Conservation (phyloP, 164 flowering plant genomes). For the Paratinospora sagittata region DNA sequence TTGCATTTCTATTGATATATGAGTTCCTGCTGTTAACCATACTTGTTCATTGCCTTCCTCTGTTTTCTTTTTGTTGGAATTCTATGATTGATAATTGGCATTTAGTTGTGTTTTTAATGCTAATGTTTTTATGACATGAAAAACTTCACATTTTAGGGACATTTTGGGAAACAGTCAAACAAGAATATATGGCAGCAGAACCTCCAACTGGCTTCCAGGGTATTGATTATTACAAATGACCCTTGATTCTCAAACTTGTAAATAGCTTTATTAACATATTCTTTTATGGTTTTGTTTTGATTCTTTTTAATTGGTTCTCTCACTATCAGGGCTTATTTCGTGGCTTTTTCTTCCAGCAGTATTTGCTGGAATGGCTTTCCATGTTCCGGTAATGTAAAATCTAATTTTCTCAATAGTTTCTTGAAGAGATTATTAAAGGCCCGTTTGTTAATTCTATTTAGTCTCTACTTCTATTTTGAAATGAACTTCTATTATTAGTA, state of each 20-base stretch:
- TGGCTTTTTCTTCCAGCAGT: slow-evolving; percentile 87
- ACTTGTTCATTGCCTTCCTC: neutral
- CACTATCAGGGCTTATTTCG: slow-evolving; percentile 60
- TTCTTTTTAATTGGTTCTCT: slow-evolving; percentile 6
- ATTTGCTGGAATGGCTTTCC: slow-evolving; percentile 54
- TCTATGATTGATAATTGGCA: neutral
- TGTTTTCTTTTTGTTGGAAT: neutral
- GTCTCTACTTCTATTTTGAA: no score
- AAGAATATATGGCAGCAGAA: slow-evolving; percentile 58
- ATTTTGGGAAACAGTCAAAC: slow-evolving; percentile 64
- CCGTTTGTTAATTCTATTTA: no score
- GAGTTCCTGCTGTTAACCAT: neutral
- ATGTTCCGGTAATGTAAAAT: slow-evolving; percentile 53
- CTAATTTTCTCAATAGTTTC: neutral
- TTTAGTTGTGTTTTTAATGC: neutral
- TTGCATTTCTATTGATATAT: neutral
- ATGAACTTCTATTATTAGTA: no score
- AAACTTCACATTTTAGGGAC: slow-evolving; percentile 34
- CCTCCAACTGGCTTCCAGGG: slow-evolving; percentile 95
- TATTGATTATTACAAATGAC: slow-evolving; percentile 12
- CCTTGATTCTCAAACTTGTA: neutral
- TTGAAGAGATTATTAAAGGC: neutral
- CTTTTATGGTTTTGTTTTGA: neutral
- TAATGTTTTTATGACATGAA: neutral
- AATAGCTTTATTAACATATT: neutral